Evolutionary conservation across 2,329 filamentous ascomycete species (phyloP).

Genomic region (Gaeumannomyces tritici): DNA sequence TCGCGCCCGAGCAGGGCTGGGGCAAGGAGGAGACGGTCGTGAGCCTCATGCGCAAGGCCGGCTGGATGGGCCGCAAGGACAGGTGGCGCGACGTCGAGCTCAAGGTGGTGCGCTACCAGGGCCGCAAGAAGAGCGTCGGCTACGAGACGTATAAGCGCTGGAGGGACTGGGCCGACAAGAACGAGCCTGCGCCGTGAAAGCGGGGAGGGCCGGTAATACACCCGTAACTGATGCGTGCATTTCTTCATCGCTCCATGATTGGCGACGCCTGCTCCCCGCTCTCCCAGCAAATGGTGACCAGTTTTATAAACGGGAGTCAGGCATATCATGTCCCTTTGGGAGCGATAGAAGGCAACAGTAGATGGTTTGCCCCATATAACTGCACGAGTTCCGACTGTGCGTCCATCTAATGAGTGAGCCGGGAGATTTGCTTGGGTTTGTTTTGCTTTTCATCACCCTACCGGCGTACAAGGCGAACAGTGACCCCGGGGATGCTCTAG

Average conservation of each 20-base stretch:
- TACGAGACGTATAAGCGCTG: constrained; percentile 73
- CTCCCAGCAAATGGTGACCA: background rate
- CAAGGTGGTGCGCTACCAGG: constrained; percentile 77
- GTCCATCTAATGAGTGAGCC: background rate
- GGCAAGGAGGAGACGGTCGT: constrained; percentile 83
- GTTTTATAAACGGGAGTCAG: background rate
- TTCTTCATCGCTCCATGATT: background rate
- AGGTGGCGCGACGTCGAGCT: constrained; percentile 74
- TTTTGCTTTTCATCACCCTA: background rate
- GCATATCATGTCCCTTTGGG: background rate
- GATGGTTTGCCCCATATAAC: background rate
- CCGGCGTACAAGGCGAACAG: background rate
- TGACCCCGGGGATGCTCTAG: background rate
- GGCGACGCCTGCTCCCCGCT: background rate
- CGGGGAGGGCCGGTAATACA: background rate
- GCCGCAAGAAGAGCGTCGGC: constrained; percentile 61
- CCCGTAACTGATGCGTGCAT: background rate
- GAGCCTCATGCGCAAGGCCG: constrained; percentile 88
- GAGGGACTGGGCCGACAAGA: constrained; percentile 57
- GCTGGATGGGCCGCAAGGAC: constrained; percentile 74
- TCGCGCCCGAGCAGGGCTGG: constrained; percentile 90
- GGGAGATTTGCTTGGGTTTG: background rate
- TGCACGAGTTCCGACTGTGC: background rate
- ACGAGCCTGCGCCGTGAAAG: background rate
- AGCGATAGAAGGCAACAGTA: background rate